Conservation (phyloP, 2,329 filamentous ascomycete genomes). For the Ophiostoma ulmi region DNA sequence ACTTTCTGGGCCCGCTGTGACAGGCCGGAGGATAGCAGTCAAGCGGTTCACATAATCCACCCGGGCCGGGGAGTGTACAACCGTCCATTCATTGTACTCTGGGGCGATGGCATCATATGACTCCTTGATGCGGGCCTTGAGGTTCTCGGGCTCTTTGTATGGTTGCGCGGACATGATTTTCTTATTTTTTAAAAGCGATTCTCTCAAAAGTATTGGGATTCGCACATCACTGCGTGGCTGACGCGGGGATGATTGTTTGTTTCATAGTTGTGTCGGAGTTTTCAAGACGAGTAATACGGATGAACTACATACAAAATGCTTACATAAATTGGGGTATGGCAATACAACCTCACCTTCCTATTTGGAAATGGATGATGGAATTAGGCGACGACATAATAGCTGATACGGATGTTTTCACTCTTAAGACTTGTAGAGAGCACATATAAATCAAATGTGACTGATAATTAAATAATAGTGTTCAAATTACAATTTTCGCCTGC, state of each 20-base stretch:
- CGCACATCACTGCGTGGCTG: no score
- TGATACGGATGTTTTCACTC: no score
- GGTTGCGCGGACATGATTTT: background rate
- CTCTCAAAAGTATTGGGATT: no score
- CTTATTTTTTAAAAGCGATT: no score
- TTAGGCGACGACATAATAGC: background rate
- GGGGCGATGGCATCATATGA: conserved; percentile 36
- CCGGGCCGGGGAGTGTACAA: conserved; percentile 30
- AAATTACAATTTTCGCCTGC: no score
- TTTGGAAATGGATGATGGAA: background rate
- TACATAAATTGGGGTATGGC: background rate
- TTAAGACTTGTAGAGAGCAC: no score
- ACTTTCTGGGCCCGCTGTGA: no score
- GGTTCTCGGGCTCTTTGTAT: conserved; percentile 28
- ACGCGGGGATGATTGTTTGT: background rate
- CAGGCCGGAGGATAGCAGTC: background rate
- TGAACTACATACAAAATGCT: background rate
- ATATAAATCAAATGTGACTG: no score
- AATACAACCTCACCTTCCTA: background rate
- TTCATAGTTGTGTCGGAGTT: background rate
- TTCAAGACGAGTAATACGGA: background rate
- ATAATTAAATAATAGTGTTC: no score
- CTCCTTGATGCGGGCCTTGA: conserved; percentile 36
- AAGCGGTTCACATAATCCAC: background rate
- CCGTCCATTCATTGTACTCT: conserved; percentile 40